Evolutionary conservation across 306 rosid species (phyloP).

Genomic region (Boehmeria nivea): DNA sequence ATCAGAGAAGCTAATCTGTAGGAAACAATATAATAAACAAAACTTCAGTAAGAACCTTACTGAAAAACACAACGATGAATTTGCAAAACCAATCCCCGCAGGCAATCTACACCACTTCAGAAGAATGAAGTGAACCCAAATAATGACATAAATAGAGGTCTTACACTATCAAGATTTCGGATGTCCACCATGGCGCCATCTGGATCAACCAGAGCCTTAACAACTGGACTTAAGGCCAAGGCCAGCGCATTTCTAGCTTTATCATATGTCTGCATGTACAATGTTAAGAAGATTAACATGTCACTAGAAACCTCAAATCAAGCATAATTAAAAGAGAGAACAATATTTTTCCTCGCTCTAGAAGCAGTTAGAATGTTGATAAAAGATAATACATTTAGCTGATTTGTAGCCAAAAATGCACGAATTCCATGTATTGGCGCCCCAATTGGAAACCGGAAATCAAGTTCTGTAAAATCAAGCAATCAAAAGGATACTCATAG

Average conservation of each 20-base stretch:
- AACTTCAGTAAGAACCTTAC: not conserved
- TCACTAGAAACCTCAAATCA: conserved; percentile 1
- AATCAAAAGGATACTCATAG: conserved; percentile 5
- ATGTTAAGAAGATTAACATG: conserved; percentile 8
- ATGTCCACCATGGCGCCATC: conserved; percentile 92
- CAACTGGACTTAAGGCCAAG: conserved; percentile 96
- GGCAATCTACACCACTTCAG: conserved; percentile 9
- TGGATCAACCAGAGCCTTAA: conserved; percentile 88
- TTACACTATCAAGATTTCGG: conserved; percentile 81
- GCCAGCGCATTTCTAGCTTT: conserved; percentile 98
- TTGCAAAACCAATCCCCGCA: not conserved
- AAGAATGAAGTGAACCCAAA: conserved; percentile 9
- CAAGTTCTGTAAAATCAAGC: conserved; percentile 69
- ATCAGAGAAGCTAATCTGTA: conserved; percentile 93
- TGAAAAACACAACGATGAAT: conserved; percentile 4
- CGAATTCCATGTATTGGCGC: conserved; percentile 91
- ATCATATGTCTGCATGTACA: conserved; percentile 70
- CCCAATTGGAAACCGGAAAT: conserved; percentile 88
- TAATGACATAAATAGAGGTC: conserved; percentile 25
- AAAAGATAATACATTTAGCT: conserved; percentile 51
- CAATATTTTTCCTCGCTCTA: not conserved
- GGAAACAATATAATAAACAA: conserved; percentile 1
- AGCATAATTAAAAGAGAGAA: not conserved
- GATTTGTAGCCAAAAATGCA: conserved; percentile 95
- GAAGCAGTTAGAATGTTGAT: not conserved